Evolutionary conservation across 2,329 filamentous ascomycete species (phyloP).

Genomic region (Fonsecaea multimorphosa): DNA sequence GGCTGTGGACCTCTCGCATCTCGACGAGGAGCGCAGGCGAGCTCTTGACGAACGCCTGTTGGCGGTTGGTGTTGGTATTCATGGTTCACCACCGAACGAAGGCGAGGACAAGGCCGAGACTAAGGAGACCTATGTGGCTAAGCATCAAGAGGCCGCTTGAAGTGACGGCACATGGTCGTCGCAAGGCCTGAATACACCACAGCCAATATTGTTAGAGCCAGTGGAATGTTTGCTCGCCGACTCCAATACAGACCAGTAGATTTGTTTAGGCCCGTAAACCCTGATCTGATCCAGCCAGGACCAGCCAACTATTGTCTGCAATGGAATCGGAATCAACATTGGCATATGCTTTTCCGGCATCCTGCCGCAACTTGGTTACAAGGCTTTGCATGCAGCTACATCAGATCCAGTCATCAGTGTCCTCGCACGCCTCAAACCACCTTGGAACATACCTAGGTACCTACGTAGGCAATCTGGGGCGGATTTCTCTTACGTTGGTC

Average conservation of each 20-base stretch:
- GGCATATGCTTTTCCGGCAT: background rate
- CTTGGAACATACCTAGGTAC: too few species aligned
- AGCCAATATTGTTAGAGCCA: background rate
- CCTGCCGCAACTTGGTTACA: background rate
- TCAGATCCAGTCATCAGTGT: background rate
- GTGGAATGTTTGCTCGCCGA: background rate
- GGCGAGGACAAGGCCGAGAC: constrained; percentile 12
- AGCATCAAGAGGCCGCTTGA: constrained; percentile 17
- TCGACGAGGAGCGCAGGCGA: constrained; percentile 27
- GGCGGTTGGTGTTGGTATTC: constrained; percentile 26
- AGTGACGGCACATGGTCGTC: constrained; percentile 9
- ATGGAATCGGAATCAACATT: background rate
- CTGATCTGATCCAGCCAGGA: background rate
- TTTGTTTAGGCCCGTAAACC: background rate
- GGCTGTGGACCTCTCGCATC: constrained; percentile 37
- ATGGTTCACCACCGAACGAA: constrained; percentile 16
- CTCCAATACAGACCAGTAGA: background rate
- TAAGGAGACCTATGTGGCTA: constrained; percentile 16
- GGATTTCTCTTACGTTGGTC: too few species aligned
- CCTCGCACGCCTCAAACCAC: background rate
- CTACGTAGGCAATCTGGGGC: too few species aligned
- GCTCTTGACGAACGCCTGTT: constrained; percentile 26
- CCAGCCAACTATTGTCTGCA: background rate
- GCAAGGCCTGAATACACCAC: background rate
- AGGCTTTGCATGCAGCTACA: background rate